Evolutionary conservation across 1,284 basidiomycete genomes (phyloP), one percentile per base, ranked within the genome.

Genomic region (Ceratobasidium sp.): DNA sequence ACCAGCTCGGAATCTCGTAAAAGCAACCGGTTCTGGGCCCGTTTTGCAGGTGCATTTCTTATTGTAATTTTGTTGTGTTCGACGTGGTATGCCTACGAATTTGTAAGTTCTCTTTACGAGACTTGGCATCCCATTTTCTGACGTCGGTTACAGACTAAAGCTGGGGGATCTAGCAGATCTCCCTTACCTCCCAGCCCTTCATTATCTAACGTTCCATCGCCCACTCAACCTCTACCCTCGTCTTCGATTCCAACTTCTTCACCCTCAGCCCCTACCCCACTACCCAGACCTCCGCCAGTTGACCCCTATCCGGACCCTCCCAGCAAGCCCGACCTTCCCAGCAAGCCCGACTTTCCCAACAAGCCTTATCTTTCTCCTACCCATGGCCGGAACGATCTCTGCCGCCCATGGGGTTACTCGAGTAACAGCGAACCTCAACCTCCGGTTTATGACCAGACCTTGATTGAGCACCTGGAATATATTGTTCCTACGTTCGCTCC

Each of bases 331-430:
- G n/a, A n/a, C n/a, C n/a, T n/a, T n/a, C n/a, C n/a, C n/a, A n/a
- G n/a, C n/a, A n/a, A n/a, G n/a, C n/a, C n/a, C n/a, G n/a, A n/a
- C n/a, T n/a, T n/a, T n/a, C 61, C 57, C 28, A 28, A 49, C 13
- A 28, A 11, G 11, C 62, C 62, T 0, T 52, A 38, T 26, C 30
- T 64, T 21, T 18, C 23, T 16, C 62, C 62, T 4, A 41, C 28
- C 35, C 3, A n/a, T 2, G 62, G 62, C 6, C 62, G 62, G 18
- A 26, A 16, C 14, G 62, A 64, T 21, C 21, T 64, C n/a, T 64
- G 62, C 21, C 62, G 35, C 11, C 35, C 46, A 16, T 64, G 62
- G 62, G 62, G 46, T 23, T 64, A 64, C 35, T 50, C 62, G 16
- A 13, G 23, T 11, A n/a, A 64, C 6, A 11, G 6, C 21, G 26